Conservation (phyloP, 2,329 filamentous ascomycete genomes). For the Hypoxylon sp. region DNA sequence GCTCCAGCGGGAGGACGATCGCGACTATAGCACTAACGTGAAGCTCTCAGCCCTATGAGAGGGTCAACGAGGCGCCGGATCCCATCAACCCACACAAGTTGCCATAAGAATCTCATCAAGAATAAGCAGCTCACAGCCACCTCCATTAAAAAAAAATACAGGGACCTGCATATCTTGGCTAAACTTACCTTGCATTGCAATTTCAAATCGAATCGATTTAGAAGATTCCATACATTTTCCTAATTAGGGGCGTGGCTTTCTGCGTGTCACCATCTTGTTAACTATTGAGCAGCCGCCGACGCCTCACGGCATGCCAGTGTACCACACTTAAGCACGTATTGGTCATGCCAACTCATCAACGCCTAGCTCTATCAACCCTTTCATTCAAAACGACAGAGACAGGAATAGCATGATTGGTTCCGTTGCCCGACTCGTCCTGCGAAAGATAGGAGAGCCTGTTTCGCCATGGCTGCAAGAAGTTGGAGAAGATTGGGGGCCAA, state of each 20-base stretch:
- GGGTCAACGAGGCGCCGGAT: constrained; percentile 22
- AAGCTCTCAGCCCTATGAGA: constrained; percentile 48
- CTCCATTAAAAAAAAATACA: constrained; percentile 38
- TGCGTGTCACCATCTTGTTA: constrained; percentile 16
- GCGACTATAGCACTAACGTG: neutral
- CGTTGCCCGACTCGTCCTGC: constrained; percentile 33
- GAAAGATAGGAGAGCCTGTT: constrained; percentile 47
- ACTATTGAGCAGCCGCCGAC: constrained; percentile 13
- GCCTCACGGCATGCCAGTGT: constrained; percentile 13
- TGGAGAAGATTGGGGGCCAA: constrained; percentile 46
- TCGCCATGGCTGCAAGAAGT: constrained; percentile 39
- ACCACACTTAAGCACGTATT: constrained; percentile 13
- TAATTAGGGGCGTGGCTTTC: constrained; percentile 28
- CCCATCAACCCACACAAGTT: constrained; percentile 8
- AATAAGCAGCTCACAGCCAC: constrained; percentile 46
- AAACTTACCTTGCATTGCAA: constrained; percentile 5
- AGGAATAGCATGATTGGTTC: constrained; percentile 33
- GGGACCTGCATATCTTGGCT: constrained; percentile 45
- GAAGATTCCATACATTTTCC: constrained; percentile 33
- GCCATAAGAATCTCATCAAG: constrained; percentile 14
- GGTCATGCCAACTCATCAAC: constrained; percentile 32
- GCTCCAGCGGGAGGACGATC: constrained; percentile 1
- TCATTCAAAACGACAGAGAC: constrained; percentile 34
- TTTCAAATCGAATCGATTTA: constrained; percentile 20
- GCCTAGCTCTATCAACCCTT: constrained; percentile 25